Percentiles rank a stretch among this genome's conserved stretches.
These are phyloP conservation scores for Cercospora sp. DNA, from an alignment of 2,329 filamentous ascomycete species.

Conservation along the genomic window DNA sequence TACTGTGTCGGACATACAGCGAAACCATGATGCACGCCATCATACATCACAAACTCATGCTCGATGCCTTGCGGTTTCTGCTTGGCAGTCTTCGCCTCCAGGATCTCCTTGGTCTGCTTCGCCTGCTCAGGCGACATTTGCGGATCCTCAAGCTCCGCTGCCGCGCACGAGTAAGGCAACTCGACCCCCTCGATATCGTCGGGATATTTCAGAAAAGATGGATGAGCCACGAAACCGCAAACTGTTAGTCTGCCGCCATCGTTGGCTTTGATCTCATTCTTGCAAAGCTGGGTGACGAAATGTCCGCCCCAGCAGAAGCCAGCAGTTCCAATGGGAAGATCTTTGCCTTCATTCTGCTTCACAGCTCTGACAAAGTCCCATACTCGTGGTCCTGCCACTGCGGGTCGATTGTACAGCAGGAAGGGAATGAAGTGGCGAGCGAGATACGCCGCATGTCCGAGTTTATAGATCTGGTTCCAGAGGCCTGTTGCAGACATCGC, in stretches of 20 bases:
- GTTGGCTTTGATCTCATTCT: constrained; percentile 34
- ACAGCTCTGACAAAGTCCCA: constrained; percentile 35
- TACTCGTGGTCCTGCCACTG: constrained; percentile 33
- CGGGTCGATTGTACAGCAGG: constrained; percentile 27
- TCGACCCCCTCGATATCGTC: constrained; percentile 39
- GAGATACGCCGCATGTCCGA: constrained; percentile 33
- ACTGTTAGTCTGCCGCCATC: constrained; percentile 37
- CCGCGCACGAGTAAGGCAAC: constrained; percentile 40
- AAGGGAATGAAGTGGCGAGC: constrained; percentile 34
- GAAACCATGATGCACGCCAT: constrained; percentile 42
- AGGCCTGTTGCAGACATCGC: constrained; percentile 35
- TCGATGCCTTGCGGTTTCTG: constrained; percentile 37
- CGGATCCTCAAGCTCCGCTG: constrained; percentile 34
- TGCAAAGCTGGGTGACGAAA: constrained; percentile 39
- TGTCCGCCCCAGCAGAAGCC: constrained; percentile 39
- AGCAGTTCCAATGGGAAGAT: constrained; percentile 26
- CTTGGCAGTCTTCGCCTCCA: constrained; percentile 40
- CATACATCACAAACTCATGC: constrained; percentile 43
- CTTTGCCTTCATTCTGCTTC: constrained; percentile 32
- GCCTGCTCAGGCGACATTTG: constrained; percentile 37
- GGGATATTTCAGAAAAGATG: constrained; percentile 38
- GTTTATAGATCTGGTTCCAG: constrained; percentile 37
- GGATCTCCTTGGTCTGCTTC: constrained; percentile 37
- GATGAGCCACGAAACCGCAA: constrained; percentile 41
- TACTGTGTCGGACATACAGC: constrained; percentile 28